Percentiles rank a stretch among this genome's conserved stretches.
These are phyloP conservation scores for Boletus insuetus DNA, from an alignment of 768 basidiomycete genomes.

Conservation along the genomic window DNA sequence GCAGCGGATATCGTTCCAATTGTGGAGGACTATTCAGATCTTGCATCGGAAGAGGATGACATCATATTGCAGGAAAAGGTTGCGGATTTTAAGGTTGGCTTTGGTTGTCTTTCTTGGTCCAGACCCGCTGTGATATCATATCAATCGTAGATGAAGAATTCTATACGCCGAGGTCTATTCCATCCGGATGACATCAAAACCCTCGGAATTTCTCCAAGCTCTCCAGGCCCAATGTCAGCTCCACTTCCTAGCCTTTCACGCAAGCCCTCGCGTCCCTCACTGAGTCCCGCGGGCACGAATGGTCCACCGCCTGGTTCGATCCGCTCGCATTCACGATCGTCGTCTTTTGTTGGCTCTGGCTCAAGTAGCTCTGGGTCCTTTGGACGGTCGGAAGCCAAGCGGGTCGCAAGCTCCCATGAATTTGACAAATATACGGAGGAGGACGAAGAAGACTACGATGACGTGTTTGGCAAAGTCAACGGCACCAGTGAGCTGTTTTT, in stretches of 20 bases:
- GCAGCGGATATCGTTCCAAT: constrained; percentile 62
- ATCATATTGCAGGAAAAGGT: constrained; percentile 70
- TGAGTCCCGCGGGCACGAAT: constrained; percentile 42
- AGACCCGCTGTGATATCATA: neutral
- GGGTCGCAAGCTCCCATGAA: constrained; percentile 54
- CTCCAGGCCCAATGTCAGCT: constrained; percentile 64
- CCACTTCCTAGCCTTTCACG: constrained; percentile 57
- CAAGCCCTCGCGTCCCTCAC: constrained; percentile 51
- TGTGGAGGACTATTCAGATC: constrained; percentile 90
- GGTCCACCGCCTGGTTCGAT: constrained; percentile 27
- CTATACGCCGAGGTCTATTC: constrained; percentile 70
- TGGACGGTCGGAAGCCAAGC: constrained; percentile 62
- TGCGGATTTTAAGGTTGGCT: constrained; percentile 73
- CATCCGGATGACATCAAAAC: constrained; percentile 90
- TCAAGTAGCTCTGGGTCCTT: constrained; percentile 50
- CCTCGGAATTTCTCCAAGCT: constrained; percentile 49
- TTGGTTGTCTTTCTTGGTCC: neutral
- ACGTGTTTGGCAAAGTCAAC: constrained; percentile 83
- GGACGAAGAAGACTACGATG: constrained; percentile 92
- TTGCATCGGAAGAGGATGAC: constrained; percentile 78
- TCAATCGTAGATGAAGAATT: constrained; percentile 60
- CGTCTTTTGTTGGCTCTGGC: constrained; percentile 48
- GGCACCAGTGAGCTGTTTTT: constrained; percentile 52
- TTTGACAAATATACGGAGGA: constrained; percentile 86
- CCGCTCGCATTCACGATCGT: constrained; percentile 55